Conservation (phyloP, 176 grass and related monocot genomes). For the Areca catechu region DNA sequence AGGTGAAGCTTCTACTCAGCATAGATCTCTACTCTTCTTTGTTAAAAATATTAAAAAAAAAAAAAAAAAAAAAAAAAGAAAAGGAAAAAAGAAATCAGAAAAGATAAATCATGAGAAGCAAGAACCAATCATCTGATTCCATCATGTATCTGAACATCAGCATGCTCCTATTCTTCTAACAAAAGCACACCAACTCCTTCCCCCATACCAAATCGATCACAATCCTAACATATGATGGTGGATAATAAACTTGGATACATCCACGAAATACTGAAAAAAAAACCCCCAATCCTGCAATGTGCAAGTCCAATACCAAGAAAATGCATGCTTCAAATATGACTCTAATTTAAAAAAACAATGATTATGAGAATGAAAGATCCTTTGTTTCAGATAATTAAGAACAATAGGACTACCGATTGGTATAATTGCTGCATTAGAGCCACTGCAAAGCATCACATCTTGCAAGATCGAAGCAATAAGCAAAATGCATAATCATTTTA, state of each 20-base stretch:
- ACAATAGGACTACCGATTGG: slow-evolving; percentile 50
- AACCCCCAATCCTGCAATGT: slow-evolving; percentile 68
- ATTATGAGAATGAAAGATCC: too few relatives aligned
- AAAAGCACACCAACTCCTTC: slow-evolving; percentile 94
- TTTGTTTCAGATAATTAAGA: too few relatives aligned
- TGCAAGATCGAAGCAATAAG: too few relatives aligned
- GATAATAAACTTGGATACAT: slow-evolving; percentile 1
- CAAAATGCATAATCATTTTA: too few relatives aligned
- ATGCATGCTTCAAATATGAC: slow-evolving; percentile 10
- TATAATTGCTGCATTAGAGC: slow-evolving; percentile 88
- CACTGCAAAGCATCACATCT: slow-evolving; percentile 98
- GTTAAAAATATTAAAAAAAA: slow-evolving; percentile 18
- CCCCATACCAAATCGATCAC: slow-evolving; percentile 99
- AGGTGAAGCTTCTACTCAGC: slow-evolving; percentile 98
- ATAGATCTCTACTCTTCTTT: slow-evolving; percentile 90
- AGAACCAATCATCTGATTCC: neutral
- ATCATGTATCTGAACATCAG: slow-evolving; percentile 31
- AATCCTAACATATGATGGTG: slow-evolving; percentile 33
- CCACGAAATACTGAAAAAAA: slow-evolving; percentile 32
- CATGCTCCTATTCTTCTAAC: slow-evolving; percentile 96
- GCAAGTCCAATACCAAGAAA: too few relatives aligned
- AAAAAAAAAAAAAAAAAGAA: too few relatives aligned
- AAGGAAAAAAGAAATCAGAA: neutral
- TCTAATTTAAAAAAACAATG: slow-evolving; percentile 1
- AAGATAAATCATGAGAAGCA: neutral